phyloP scores from a whole-genome alignment of 179 eudicot species.

The Patellifolia procumbens region DNA sequence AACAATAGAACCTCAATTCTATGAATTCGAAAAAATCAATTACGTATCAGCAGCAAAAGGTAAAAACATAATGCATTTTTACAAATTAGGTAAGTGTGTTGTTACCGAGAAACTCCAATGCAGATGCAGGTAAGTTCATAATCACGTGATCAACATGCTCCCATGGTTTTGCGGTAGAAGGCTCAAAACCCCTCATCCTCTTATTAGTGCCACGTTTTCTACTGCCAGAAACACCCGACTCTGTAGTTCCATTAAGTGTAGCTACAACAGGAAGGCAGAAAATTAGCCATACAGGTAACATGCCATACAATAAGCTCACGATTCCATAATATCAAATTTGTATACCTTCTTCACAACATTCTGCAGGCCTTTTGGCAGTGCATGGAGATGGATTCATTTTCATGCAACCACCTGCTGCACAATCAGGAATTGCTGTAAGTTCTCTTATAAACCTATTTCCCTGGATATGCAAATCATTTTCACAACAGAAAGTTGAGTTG shows the following conservation, averaged over 20 bases:
- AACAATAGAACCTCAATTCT: background rate
- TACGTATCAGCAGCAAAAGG: background rate
- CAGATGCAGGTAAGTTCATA: conserved; percentile 98
- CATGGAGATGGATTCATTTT: conserved; percentile 33
- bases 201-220: conserved; percentile 48
- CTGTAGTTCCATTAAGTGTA: conserved; percentile 41
- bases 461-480: conserved; percentile 18
- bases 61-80: background rate
- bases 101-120: conserved; percentile 85
- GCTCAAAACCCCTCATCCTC: conserved; percentile 48
- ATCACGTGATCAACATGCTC: conserved; percentile 93
- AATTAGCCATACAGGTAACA: conserved; percentile 9
- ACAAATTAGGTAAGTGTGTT: background rate
- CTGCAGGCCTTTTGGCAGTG: conserved; percentile 63
- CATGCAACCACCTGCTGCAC: conserved; percentile 23
- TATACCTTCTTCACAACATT: conserved; percentile 47
- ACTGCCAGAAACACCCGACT: conserved; percentile 36
- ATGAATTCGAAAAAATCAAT: background rate
- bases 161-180: conserved; percentile 65
- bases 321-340: background rate
- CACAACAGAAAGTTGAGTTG: background rate
- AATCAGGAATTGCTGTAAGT: conserved; percentile 25
- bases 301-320: background rate
- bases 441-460: conserved; percentile 31
- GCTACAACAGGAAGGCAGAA: conserved; percentile 16